Conservation (phyloP, 225 moss, liverwort and hornwort genomes). For the Pleurozium schreberi region DNA sequence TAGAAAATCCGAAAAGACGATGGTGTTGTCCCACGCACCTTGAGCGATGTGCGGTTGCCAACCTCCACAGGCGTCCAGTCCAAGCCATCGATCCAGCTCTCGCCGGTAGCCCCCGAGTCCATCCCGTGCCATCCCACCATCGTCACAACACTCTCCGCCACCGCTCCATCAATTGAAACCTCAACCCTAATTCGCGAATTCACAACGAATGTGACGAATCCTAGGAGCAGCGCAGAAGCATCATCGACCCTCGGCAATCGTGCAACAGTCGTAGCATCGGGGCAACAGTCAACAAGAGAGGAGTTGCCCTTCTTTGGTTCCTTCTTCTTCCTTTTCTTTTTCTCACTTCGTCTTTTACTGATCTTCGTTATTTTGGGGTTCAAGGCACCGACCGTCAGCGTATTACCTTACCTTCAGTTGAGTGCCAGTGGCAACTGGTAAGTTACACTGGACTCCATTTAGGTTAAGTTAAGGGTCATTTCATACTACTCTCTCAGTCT, state of each 20-base stretch:
- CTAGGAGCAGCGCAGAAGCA: neutral
- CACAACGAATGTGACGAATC: neutral
- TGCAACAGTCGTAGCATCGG: neutral
- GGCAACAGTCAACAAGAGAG: neutral
- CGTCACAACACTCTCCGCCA: neutral
- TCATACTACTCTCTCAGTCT: too few species aligned
- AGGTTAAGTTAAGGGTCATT: neutral
- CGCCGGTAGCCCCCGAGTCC: constrained; percentile 38
- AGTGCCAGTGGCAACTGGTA: neutral
- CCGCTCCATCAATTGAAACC: neutral
- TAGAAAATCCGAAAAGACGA: neutral
- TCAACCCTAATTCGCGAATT: neutral
- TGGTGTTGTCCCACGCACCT: neutral
- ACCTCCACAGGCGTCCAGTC: constrained; percentile 94
- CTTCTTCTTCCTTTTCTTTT: neutral
- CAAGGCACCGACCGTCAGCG: neutral
- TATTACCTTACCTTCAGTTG: neutral
- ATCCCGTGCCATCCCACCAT: constrained; percentile 54
- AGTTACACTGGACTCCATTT: neutral
- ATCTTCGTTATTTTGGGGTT: neutral
- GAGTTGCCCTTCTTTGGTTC: neutral
- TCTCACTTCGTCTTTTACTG: neutral
- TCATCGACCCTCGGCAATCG: constrained; percentile 1
- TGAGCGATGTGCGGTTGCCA: constrained; percentile 17
- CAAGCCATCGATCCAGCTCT: constrained; percentile 80